Evolutionary conservation across 352 stramenopile genomes (phyloP), one percentile per base, ranked within the genome.

Genomic region (Phytopythium sindhum): DNA sequence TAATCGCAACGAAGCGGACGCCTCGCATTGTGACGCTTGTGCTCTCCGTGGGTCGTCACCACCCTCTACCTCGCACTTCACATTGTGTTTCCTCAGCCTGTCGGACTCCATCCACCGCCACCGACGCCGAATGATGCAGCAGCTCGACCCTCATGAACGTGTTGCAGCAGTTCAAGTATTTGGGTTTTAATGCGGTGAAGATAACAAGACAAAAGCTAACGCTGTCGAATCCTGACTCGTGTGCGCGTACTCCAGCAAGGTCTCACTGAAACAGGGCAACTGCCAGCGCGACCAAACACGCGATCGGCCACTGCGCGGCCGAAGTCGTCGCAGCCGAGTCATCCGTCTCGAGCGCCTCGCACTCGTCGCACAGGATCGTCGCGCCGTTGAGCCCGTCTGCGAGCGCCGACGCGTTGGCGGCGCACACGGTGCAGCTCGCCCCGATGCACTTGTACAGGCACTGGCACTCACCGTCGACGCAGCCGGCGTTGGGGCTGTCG

Each of bases 361-460:
- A 80, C 21, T 64, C 60, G 26, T 77, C 70, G 63, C 77, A 86
- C 15, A 83, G 62, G 61, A 86, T 71, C 8, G 76, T 75, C 10
- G 71, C 74, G 54, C 69, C 67, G 29, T 73, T 65, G 15, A 64
- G 54, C 41, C 51, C 64, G 39, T 65, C 63, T 14, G 65, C 69
- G 23, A 81, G 66, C 9, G 68, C 70, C 14, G 70, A 67, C 17
- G 70, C 63, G 42, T 81, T 80, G 21, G 68, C 69, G 28, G 78
- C 77, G 35, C 81, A 90, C 14, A 78, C 60, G 19, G 62, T 74
- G 55, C 81, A 88, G 2, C 63, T 52, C 37, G 56, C 77, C 14
- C 77, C 78, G 17, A 82, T 54, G 61, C 81, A 90, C 39, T 75
- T 76, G 64, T 86, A 84, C 12, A 74, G 68, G 60, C 81, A 90